Conservation (phyloP, 768 basidiomycete species). For the Melanogaster broomeanus region DNA sequence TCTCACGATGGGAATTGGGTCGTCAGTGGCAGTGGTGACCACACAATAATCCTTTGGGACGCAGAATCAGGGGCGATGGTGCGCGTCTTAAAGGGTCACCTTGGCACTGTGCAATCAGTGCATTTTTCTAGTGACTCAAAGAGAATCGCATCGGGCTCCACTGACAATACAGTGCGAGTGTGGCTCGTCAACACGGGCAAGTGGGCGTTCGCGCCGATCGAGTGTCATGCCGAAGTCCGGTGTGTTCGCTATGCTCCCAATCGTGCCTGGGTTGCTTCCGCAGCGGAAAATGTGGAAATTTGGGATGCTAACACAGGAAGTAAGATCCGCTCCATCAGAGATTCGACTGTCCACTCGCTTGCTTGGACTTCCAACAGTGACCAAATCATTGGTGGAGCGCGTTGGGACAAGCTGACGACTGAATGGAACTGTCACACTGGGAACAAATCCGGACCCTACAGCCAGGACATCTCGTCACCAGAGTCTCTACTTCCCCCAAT, state of each 20-base stretch:
- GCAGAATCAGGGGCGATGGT: no score
- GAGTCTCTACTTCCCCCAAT: background rate
- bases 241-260: background rate
- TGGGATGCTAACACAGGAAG: background rate
- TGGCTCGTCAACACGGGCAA: background rate
- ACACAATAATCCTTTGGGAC: no score
- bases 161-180: background rate
- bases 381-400: background rate
- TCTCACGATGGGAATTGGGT: no score
- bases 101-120: no score
- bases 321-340: background rate
- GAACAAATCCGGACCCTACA: background rate
- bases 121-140: background rate
- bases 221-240: background rate
- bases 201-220: background rate
- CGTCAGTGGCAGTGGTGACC: no score
- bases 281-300: background rate
- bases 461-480: background rate
- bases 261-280: background rate
- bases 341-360: background rate
- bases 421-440: background rate
- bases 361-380: background rate
- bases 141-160: background rate
- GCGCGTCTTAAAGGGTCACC: no score
- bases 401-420: background rate